Conservation (phyloP, 2,329 filamentous ascomycete species). For the Alternaria panax region DNA sequence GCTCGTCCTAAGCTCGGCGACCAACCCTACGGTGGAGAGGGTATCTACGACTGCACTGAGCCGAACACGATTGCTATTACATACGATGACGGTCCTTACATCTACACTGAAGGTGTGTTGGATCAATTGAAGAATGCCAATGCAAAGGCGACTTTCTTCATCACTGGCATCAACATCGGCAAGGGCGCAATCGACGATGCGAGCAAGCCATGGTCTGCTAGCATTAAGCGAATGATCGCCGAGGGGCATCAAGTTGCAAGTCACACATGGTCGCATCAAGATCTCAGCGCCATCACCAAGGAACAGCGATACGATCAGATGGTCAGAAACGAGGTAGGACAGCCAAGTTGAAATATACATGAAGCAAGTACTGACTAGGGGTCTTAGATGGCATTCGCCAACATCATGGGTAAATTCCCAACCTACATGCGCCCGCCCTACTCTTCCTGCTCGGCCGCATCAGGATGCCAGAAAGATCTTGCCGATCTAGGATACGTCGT, state of each 20-base stretch:
- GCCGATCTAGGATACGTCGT: conserved; percentile 63
- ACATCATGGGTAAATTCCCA: conserved; percentile 62
- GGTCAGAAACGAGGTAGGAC: conserved; percentile 55
- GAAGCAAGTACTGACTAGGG: not conserved
- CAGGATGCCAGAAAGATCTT: conserved; percentile 46
- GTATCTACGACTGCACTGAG: conserved; percentile 61
- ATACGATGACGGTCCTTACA: conserved; percentile 70
- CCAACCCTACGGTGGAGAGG: conserved; percentile 64
- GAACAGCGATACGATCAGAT: conserved; percentile 58
- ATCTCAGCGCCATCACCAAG: conserved; percentile 55
- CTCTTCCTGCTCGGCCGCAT: conserved; percentile 54
- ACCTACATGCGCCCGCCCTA: conserved; percentile 62
- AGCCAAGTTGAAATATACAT: fast-evolving
- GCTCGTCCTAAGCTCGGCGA: conserved; percentile 61
- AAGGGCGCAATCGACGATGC: conserved; percentile 64
- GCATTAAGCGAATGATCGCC: conserved; percentile 61
- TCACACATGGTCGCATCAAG: conserved; percentile 64
- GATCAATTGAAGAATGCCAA: conserved; percentile 63
- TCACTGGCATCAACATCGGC: conserved; percentile 64
- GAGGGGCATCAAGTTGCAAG: conserved; percentile 68
- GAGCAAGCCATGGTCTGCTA: conserved; percentile 52
- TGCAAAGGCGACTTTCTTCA: conserved; percentile 74
- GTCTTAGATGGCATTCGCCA: conserved; percentile 57
- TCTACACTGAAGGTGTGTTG: conserved; percentile 68
- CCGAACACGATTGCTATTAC: conserved; percentile 70